phyloP scores from a whole-genome alignment of 345 rosid genomes.

The Cochlearia excelsa region DNA sequence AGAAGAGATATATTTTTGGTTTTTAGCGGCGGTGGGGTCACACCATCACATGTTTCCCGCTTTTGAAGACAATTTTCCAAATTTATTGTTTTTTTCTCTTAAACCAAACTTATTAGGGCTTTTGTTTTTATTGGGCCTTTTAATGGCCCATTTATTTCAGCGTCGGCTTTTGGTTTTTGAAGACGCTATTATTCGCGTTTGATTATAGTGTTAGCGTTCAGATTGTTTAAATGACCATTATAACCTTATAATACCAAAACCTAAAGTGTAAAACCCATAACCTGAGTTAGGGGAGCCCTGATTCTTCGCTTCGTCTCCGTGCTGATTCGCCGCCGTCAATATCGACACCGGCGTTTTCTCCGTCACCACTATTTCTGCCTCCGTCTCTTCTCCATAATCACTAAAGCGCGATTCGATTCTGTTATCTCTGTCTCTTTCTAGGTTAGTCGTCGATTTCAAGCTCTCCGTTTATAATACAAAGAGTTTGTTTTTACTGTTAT shows the following conservation, averaged over 20 bases:
- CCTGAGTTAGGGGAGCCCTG: not conserved
- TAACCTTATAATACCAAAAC: constrained; percentile 17
- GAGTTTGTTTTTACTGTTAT: not conserved
- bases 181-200: not conserved
- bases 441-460: constrained; percentile 1
- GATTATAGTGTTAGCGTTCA: not conserved
- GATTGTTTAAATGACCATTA: not conserved
- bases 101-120: constrained; percentile 18
- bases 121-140: not conserved
- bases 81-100: constrained; percentile 29
- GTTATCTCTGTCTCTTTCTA: not conserved
- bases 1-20: constrained; percentile 9
- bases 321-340: constrained; percentile 23
- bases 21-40: constrained; percentile 31
- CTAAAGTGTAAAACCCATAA: constrained; percentile 16
- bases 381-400: not conserved
- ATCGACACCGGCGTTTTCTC: constrained; percentile 1
- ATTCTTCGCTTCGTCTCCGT: constrained; percentile 10
- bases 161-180: not conserved
- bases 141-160: not conserved
- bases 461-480: not conserved
- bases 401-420: not conserved
- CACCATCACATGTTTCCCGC: constrained; percentile 61
- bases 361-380: not conserved
- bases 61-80: constrained; percentile 29